Evolutionary conservation across 495 filamentous ascomycete species (phyloP).

Genomic region (Ramalina intermedia): DNA sequence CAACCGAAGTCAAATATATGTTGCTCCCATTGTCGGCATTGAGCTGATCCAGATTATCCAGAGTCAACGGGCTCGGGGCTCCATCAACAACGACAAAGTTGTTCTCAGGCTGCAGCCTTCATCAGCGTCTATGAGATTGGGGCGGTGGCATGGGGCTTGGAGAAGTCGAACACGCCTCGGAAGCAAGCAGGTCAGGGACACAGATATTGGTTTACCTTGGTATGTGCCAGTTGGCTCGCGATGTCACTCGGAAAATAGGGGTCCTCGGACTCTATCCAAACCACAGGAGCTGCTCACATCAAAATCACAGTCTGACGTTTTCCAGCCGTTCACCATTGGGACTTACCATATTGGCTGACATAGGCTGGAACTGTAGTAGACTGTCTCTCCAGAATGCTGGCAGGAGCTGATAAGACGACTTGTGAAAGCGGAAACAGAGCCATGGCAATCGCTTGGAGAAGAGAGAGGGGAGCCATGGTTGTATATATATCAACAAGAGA

Average conservation of each 20-base stretch:
- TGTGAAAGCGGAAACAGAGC: neutral
- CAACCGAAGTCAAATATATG: constrained; percentile 44
- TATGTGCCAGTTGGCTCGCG: constrained; percentile 37
- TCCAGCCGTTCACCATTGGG: neutral
- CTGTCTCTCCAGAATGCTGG: constrained; percentile 5
- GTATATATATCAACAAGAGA: no score
- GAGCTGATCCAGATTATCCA: constrained; percentile 40
- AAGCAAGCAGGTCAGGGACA: no score
- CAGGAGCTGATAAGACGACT: neutral
- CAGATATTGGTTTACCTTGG: constrained; percentile 11
- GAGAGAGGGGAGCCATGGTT: constrained; percentile 1
- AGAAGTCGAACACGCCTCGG: no score
- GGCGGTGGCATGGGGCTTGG: no score
- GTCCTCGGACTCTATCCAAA: constrained; percentile 45
- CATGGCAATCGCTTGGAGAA: neutral
- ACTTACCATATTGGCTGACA: constrained; percentile 14
- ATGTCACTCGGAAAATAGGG: constrained; percentile 46
- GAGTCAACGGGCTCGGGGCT: constrained; percentile 31
- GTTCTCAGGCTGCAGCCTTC: constrained; percentile 24
- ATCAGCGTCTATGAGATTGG: no score
- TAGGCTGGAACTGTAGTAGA: constrained; percentile 9
- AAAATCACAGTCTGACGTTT: neutral
- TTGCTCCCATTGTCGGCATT: constrained; percentile 33
- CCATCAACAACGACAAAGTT: constrained; percentile 33
- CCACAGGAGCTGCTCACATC: constrained; percentile 24